phyloP scores from a whole-genome alignment of 2,329 filamentous ascomycete species.

The Talaromyces sp. region DNA sequence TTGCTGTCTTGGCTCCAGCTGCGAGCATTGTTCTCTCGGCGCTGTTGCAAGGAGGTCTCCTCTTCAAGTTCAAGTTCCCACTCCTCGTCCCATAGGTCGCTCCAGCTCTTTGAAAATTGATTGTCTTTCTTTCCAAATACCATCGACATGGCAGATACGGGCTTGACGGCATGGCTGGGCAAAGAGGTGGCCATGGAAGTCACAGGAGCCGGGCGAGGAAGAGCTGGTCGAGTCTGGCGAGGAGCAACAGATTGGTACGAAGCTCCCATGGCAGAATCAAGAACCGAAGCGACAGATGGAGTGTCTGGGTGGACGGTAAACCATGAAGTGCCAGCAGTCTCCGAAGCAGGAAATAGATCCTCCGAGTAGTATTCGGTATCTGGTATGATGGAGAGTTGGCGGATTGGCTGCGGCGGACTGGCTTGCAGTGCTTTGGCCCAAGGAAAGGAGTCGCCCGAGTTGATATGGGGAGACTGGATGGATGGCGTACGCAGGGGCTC shows the following conservation, averaged over 20 bases:
- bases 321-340: constrained; percentile 62
- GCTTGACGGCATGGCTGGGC: constrained; percentile 55
- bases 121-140: constrained; percentile 73
- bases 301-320: constrained; percentile 71
- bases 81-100: constrained; percentile 95
- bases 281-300: constrained; percentile 74
- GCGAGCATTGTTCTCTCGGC: constrained; percentile 60
- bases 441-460: constrained; percentile 74
- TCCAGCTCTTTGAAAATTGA: constrained; percentile 95
- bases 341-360: constrained; percentile 78
- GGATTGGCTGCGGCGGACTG: constrained; percentile 63
- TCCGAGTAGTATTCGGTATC: constrained; percentile 73
- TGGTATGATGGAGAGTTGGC: constrained; percentile 81
- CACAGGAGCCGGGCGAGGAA: constrained; percentile 51
- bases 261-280: constrained; percentile 74
- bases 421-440: constrained; percentile 89
- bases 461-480: constrained; percentile 78
- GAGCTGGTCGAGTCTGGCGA: constrained; percentile 34
- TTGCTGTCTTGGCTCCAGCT: constrained; percentile 75
- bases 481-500: constrained; percentile 95
- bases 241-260: constrained; percentile 73
- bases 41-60: constrained; percentile 54
- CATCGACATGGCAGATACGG: constrained; percentile 65
- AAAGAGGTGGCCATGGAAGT: constrained; percentile 76
- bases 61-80: constrained; percentile 81